These are phyloP conservation scores for Alnus rubra DNA, from an alignment of 306 rosid genomes.

Conservation along the genomic window DNA sequence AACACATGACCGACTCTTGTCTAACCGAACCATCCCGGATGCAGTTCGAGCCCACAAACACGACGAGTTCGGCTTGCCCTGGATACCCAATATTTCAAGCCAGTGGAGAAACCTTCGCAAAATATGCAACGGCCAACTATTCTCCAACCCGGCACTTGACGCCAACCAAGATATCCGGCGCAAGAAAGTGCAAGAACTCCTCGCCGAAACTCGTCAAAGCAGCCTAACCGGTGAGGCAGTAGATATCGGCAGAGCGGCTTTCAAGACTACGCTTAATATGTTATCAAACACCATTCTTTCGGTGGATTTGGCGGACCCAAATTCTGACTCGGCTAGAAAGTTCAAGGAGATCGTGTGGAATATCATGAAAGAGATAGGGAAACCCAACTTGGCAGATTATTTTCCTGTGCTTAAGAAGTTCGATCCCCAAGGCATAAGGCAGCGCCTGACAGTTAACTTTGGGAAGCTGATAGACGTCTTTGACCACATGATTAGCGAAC, in stretches of 20 bases:
- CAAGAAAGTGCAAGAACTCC: conserved; percentile 32
- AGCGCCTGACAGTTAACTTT: neutral
- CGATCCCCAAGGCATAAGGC: conserved; percentile 47
- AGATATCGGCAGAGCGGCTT: conserved; percentile 45
- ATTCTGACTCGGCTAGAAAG: too few relatives aligned
- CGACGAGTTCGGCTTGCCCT: conserved; percentile 27
- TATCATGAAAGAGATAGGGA: conserved; percentile 35
- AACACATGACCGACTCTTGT: conserved; percentile 42
- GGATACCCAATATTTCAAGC: conserved; percentile 31
- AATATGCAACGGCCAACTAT: conserved; percentile 33
- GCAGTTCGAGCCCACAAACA: conserved; percentile 31
- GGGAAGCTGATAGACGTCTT: conserved; percentile 24
- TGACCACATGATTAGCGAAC: conserved; percentile 23
- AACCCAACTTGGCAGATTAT: conserved; percentile 45
- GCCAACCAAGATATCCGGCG: conserved; percentile 16
- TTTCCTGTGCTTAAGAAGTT: conserved; percentile 39
- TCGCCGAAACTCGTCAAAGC: conserved; percentile 9
- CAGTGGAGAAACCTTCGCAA: conserved; percentile 48
- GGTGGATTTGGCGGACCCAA: too few relatives aligned
- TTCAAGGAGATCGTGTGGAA: too few relatives aligned
- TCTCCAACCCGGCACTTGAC: conserved; percentile 44
- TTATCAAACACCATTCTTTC: too few relatives aligned
- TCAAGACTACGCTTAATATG: too few relatives aligned
- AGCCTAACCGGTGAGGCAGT: conserved; percentile 27
- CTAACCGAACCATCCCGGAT: conserved; percentile 39